Evolutionary conservation across 139 green algal species (phyloP).

Genomic region (Micromonas pusilla): DNA sequence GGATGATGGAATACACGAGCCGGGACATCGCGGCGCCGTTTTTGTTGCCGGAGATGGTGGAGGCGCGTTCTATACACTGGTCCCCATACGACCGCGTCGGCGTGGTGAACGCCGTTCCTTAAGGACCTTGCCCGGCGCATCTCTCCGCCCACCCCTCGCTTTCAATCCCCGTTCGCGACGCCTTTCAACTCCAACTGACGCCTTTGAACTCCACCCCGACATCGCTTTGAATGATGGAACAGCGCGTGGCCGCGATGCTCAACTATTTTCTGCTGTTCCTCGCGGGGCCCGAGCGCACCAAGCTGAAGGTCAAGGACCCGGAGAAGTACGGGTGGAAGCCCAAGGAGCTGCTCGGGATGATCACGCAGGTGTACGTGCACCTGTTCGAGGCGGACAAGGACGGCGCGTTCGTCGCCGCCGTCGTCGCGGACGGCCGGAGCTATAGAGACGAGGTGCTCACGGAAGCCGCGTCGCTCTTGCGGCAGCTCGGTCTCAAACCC

Average conservation of each 20-base stretch:
- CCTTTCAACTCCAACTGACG: no score
- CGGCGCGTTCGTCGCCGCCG: slow-evolving; percentile 57
- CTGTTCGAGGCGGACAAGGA: slow-evolving; percentile 55
- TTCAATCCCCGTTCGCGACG: no score
- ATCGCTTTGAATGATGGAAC: no score
- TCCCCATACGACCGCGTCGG: no score
- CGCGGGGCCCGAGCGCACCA: slow-evolving; percentile 61
- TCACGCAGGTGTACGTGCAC: slow-evolving; percentile 74
- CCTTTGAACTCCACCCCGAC: no score
- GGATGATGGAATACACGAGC: slow-evolving; percentile 63
- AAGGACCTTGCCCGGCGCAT: no score
- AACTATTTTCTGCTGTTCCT: slow-evolving; percentile 97
- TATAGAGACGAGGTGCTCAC: slow-evolving; percentile 55
- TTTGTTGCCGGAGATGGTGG: slow-evolving; percentile 31
- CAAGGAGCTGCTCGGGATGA: slow-evolving; percentile 29
- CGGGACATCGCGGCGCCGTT: slow-evolving; percentile 50
- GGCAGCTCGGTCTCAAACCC: slow-evolving; percentile 16
- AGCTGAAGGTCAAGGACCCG: slow-evolving; percentile 69
- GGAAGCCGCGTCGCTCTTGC: neutral
- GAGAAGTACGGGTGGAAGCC: slow-evolving; percentile 48
- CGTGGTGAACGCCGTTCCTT: no score
- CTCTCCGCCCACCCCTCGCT: no score
- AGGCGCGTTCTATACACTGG: no score
- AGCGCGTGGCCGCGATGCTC: slow-evolving; percentile 75
- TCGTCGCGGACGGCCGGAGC: slow-evolving; percentile 70